phyloP scores from a whole-genome alignment of 257 asterid species.

The Solanum paucissectum region DNA sequence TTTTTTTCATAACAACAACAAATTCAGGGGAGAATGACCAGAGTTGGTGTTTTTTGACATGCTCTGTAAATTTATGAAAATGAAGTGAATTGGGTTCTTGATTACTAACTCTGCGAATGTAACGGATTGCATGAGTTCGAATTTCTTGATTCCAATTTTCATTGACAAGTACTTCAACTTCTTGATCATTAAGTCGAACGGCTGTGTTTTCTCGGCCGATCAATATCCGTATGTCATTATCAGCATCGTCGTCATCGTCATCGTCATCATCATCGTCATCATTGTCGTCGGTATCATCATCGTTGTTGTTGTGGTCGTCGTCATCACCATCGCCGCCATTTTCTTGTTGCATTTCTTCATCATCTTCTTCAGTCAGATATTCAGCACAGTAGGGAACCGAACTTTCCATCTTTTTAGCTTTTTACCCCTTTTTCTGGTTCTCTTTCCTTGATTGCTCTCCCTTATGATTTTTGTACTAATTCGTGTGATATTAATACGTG shows the following conservation, averaged over 20 bases:
- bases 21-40: no score
- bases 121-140: conserved; percentile 43
- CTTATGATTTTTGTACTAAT: background rate
- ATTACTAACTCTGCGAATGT: conserved; percentile 24
- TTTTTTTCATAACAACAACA: background rate
- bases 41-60: no score
- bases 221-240: background rate
- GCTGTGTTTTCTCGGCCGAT: background rate
- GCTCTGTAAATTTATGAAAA: conserved; percentile 10
- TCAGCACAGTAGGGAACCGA: background rate
- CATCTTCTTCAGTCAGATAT: background rate
- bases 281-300: no score
- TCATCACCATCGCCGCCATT: background rate
- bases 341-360: background rate
- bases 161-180: background rate
- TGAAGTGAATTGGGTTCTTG: background rate
- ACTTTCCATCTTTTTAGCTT: background rate
- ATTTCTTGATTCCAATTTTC: conserved; percentile 23
- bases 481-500: no score
- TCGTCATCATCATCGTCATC: background rate
- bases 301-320: no score
- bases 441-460: background rate
- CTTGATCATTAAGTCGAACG: background rate
- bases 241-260: background rate
- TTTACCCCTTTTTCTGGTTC: no score